phyloP scores from a whole-genome alignment of 1,284 basidiomycete species.

The Apiotrichum montevideense region DNA sequence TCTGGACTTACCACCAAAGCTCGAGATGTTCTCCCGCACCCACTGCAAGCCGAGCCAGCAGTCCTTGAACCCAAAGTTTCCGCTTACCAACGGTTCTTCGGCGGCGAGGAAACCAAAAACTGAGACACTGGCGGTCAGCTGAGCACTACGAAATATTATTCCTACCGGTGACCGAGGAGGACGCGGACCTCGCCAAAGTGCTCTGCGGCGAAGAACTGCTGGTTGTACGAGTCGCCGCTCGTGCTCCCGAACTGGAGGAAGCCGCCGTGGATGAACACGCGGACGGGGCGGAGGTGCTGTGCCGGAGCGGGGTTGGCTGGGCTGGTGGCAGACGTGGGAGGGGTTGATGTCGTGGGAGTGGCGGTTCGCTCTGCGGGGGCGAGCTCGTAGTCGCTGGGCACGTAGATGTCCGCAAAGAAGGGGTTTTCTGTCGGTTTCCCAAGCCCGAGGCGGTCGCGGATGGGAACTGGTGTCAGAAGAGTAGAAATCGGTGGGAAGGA shows the following conservation, averaged over 20 bases:
- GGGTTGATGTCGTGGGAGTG: background rate
- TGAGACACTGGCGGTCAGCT: slow-evolving; percentile 48
- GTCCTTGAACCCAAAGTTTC: slow-evolving; percentile 73
- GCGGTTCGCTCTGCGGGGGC: background rate
- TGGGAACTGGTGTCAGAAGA: slow-evolving; percentile 11
- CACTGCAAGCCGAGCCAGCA: slow-evolving; percentile 61
- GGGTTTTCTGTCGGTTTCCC: slow-evolving; percentile 65
- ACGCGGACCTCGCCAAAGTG: slow-evolving; percentile 63
- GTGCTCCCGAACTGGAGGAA: slow-evolving; percentile 72
- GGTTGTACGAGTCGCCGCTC: slow-evolving; percentile 50
- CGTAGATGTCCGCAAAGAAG: slow-evolving; percentile 67
- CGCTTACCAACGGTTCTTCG: slow-evolving; percentile 54
- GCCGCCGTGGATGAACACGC: slow-evolving; percentile 69
- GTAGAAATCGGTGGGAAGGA: no score
- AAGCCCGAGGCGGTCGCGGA: slow-evolving; percentile 48
- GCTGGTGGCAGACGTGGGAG: no score
- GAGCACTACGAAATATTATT: slow-evolving; percentile 22
- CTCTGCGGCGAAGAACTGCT: slow-evolving; percentile 62
- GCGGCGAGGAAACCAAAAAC: slow-evolving; percentile 67
- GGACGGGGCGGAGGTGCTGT: slow-evolving; percentile 55
- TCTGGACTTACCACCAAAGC: slow-evolving; percentile 55
- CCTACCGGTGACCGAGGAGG: slow-evolving; percentile 24
- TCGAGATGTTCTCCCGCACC: slow-evolving; percentile 56
- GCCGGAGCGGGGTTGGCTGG: background rate
- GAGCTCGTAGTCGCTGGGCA: slow-evolving; percentile 51